Conservation (phyloP, 73 alveolate species). For the Tetrahymena thermophila region DNA sequence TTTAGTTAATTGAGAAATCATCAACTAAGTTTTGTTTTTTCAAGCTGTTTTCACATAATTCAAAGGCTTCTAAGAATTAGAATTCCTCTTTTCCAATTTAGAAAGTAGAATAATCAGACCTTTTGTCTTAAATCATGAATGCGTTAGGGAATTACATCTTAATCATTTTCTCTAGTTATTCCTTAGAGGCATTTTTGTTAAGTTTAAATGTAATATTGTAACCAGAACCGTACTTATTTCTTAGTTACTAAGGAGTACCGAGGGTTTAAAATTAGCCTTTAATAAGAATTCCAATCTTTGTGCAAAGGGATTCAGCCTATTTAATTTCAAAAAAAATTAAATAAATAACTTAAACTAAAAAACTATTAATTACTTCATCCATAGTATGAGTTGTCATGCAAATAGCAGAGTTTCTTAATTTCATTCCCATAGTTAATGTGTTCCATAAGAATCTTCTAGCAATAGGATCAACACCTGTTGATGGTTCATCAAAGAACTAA, state of each 20-base stretch:
- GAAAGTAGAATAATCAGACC: background rate
- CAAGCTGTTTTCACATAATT: background rate
- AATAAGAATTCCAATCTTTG: background rate
- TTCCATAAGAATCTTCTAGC: slow-evolving; percentile 53
- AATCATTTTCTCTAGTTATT: background rate
- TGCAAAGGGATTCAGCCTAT: background rate
- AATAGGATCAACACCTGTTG: slow-evolving; percentile 74
- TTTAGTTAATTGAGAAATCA: background rate
- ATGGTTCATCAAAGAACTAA: slow-evolving; percentile 69
- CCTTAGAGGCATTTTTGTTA: background rate
- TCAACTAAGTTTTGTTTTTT: background rate
- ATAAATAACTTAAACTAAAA: background rate
- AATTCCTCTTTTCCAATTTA: background rate
- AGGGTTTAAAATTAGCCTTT: background rate
- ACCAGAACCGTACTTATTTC: background rate
- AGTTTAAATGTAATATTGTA: background rate
- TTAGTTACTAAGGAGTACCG: background rate
- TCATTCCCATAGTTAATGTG: slow-evolving; percentile 24
- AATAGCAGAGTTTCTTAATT: slow-evolving; percentile 51
- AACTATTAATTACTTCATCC: slow-evolving; percentile 69
- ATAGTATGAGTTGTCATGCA: slow-evolving; percentile 89
- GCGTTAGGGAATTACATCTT: background rate
- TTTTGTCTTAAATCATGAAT: background rate
- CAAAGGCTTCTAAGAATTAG: background rate
- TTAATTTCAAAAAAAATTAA: background rate